Evolutionary conservation across 2,329 filamentous ascomycete species (phyloP), one percentile per base, ranked within the genome.

Genomic region (Fusarium sp.): DNA sequence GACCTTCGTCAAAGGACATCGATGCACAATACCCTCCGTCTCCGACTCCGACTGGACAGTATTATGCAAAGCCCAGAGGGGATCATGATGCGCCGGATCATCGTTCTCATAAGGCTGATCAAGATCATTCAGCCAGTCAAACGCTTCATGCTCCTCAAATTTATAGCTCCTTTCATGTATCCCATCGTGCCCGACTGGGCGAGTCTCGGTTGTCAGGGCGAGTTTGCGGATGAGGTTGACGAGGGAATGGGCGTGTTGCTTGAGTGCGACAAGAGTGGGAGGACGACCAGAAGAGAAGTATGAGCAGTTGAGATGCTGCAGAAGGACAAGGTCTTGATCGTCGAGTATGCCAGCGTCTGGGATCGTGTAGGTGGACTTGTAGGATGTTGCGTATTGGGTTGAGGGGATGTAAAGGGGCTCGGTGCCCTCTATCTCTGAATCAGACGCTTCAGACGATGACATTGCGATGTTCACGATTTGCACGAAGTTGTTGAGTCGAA

Each of bases 201-300:
- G 66, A 20, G 63, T 67, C 12, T 67, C 69, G 9, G 79, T 75
- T 11, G 79, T 82, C 7, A 86, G 79, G 5, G 80, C 81, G 13
- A 89, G 76, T 44, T 80, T 77, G 5, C 81, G 80, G 65, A 90
- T 88, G 49, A 90, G 80, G 16, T 84, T 81, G 34, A 81, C 78
- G 18, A 90, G 82, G n/a, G 85, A 84, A 57, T 89, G 88, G 0
- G 86, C 86, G 67, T 90, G 88, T 72, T 87, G 84, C 76, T 90
- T 90, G 38, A 90, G 80, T 2, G 86, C 81, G 2, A 85, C 78
- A n/a, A 90, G 79, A 0, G 86, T 89, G 3, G 87, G 87, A 6
- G 86, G 78, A 8, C 79, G 75, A 7, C 83, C 84, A 4, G 85
- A 87, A 4, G 87, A 89, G 41, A 90, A 79, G 70, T 88, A 89